Evolutionary conservation across 2,329 filamentous ascomycete genomes (phyloP).

Genomic region (Chrysoporthe puriensis): DNA sequence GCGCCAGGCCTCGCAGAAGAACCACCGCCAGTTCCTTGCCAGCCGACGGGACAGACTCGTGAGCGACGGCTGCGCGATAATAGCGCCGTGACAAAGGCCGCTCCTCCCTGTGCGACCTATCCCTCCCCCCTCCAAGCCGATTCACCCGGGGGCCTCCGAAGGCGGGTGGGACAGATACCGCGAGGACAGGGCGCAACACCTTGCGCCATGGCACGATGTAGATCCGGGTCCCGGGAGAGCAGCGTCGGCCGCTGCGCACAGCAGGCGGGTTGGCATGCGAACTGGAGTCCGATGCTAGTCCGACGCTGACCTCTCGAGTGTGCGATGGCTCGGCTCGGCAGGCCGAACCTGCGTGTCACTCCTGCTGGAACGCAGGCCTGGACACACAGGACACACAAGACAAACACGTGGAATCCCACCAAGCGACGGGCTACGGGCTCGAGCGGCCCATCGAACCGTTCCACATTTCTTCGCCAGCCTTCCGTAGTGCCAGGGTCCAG

Average conservation of each 20-base stretch:
- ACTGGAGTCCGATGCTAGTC: too few relatives aligned
- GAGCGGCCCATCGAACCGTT: neutral
- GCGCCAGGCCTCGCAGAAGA: neutral
- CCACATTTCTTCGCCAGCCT: neutral
- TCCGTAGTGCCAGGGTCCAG: slow-evolving; percentile 11
- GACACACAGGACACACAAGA: neutral
- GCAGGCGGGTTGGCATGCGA: neutral
- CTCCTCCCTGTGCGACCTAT: neutral
- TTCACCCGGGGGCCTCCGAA: neutral
- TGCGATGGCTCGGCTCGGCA: neutral
- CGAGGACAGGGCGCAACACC: neutral
- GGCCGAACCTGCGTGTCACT: neutral
- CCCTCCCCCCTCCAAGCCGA: neutral
- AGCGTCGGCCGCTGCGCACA: neutral
- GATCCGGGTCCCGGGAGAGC: neutral
- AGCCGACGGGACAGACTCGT: neutral
- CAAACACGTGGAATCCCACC: neutral
- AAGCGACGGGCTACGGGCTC: neutral
- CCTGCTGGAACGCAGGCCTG: neutral
- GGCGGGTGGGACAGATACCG: neutral
- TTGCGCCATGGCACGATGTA: neutral
- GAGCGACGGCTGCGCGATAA: too few relatives aligned
- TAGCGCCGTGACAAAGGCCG: neutral
- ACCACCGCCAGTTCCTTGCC: neutral
- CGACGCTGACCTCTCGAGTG: neutral